Conservation (phyloP, 140 eudicot species). For the Stevia rebaudiana region DNA sequence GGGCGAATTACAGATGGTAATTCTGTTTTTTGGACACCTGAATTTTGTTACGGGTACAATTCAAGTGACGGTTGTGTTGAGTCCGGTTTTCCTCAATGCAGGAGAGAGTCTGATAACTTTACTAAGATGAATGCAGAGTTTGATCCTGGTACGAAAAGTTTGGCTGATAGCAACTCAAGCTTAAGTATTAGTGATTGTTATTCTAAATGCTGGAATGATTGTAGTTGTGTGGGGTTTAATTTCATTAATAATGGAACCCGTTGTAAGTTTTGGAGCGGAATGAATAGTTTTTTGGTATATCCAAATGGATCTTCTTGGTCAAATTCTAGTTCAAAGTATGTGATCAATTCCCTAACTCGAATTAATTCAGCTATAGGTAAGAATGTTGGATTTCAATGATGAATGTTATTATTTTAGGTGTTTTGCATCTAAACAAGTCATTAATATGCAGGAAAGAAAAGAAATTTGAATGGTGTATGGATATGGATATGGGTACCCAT, state of each 20-base stretch:
- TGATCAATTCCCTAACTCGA: slow-evolving; percentile 21
- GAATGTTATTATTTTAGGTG: background rate
- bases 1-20: slow-evolving; percentile 29
- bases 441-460: background rate
- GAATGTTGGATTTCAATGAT: background rate
- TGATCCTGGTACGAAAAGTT: background rate
- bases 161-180: slow-evolving; percentile 22
- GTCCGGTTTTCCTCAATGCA: slow-evolving; percentile 29
- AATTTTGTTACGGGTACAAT: slow-evolving; percentile 32
- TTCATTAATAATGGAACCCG: slow-evolving; percentile 32
- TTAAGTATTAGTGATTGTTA: slow-evolving; percentile 47
- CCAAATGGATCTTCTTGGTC: no score
- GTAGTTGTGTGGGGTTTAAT: slow-evolving; percentile 45
- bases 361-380: slow-evolving; percentile 25
- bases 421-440: background rate
- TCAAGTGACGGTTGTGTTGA: slow-evolving; percentile 22
- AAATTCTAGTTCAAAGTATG: slow-evolving; percentile 18
- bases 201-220: slow-evolving; percentile 39
- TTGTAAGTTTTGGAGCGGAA: slow-evolving; percentile 36
- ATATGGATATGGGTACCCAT: slow-evolving; percentile 26
- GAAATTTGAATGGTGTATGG: no score
- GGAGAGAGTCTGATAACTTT: slow-evolving; percentile 24
- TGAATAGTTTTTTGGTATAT: no score
- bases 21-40: background rate
- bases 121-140: slow-evolving; percentile 24